Conservation (phyloP, 2,329 filamentous ascomycete genomes). For the Neophaeococcomyces aloes region DNA sequence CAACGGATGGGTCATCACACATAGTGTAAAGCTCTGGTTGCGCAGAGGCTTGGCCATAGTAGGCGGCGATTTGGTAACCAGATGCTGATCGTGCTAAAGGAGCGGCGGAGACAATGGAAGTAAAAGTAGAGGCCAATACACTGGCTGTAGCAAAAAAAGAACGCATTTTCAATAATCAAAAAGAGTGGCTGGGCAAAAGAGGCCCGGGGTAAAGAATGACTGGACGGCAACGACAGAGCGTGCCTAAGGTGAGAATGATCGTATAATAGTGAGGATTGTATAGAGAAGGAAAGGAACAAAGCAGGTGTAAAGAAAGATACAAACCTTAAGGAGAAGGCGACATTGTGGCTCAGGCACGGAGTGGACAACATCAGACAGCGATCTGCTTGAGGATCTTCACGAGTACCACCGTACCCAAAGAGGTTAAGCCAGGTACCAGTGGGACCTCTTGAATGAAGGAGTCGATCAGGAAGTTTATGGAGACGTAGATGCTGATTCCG, state of each 20-base stretch:
- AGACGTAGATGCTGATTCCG: too few relatives aligned
- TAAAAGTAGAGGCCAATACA: constrained; percentile 2
- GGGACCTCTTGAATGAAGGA: too few relatives aligned
- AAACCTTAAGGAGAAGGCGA: not conserved
- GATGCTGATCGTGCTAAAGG: not conserved
- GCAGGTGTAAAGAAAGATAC: not conserved
- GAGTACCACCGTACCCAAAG: too few relatives aligned
- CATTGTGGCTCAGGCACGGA: not conserved
- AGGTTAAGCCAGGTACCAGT: too few relatives aligned
- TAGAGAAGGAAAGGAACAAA: not conserved
- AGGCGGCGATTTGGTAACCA: constrained; percentile 8
- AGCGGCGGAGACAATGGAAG: constrained; percentile 1
- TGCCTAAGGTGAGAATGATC: constrained; percentile 5
- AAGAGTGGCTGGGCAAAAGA: constrained; percentile 9
- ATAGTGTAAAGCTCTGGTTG: constrained; percentile 41
- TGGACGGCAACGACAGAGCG: constrained; percentile 4
- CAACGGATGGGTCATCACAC: constrained; percentile 41
- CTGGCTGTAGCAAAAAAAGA: constrained; percentile 4
- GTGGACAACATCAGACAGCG: too few relatives aligned
- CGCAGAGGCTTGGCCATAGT: constrained; percentile 41
- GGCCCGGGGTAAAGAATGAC: constrained; percentile 1
- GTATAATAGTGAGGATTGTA: not conserved
- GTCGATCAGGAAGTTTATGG: too few relatives aligned
- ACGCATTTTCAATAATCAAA: constrained; percentile 3
- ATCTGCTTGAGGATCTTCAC: too few relatives aligned